Conservation (phyloP, 352 stramenopile genomes). For the Plasmopara muralis region DNA sequence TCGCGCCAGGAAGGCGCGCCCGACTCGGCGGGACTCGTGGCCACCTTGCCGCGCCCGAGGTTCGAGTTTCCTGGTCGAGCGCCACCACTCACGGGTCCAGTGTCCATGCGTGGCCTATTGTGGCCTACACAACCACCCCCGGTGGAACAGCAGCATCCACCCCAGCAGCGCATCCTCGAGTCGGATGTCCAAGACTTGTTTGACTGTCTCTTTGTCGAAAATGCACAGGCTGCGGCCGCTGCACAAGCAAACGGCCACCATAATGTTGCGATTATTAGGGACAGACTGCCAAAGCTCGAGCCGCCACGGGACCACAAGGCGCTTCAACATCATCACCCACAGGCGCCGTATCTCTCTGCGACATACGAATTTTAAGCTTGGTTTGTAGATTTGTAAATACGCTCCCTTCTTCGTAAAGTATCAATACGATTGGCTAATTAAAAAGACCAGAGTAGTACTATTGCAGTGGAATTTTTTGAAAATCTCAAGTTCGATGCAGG, state of each 20-base stretch:
- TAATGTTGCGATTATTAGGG: constrained; percentile 24
- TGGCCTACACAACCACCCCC: constrained; percentile 18
- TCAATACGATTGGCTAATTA: constrained; percentile 15
- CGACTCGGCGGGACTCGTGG: constrained; percentile 1
- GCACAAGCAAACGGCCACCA: constrained; percentile 23
- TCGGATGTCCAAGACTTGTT: constrained; percentile 39
- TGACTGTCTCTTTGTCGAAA: constrained; percentile 39
- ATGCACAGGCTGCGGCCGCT: constrained; percentile 19
- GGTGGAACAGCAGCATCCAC: constrained; percentile 20
- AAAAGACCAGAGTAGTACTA: constrained; percentile 1
- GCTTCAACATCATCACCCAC: constrained; percentile 10
- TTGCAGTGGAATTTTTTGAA: no score
- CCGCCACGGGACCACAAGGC: constrained; percentile 15
- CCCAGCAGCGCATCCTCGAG: constrained; percentile 28
- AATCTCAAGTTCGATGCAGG: no score
- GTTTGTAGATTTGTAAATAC: constrained; percentile 13
- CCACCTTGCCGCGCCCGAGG: constrained; percentile 20
- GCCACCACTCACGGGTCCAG: constrained; percentile 18
- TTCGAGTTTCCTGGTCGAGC: constrained; percentile 24
- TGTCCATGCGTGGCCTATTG: constrained; percentile 31
- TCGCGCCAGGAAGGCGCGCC: constrained; percentile 4
- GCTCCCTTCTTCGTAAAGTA: constrained; percentile 36
- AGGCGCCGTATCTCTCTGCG: constrained; percentile 24
- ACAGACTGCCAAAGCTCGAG: constrained; percentile 26
- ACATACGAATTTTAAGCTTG: constrained; percentile 34